A percentile compares a stretch with the other conserved stretches of the same genome.
Evolutionary conservation across 148 eudicot species (phyloP).

Genomic region (Bassia scoparia): DNA sequence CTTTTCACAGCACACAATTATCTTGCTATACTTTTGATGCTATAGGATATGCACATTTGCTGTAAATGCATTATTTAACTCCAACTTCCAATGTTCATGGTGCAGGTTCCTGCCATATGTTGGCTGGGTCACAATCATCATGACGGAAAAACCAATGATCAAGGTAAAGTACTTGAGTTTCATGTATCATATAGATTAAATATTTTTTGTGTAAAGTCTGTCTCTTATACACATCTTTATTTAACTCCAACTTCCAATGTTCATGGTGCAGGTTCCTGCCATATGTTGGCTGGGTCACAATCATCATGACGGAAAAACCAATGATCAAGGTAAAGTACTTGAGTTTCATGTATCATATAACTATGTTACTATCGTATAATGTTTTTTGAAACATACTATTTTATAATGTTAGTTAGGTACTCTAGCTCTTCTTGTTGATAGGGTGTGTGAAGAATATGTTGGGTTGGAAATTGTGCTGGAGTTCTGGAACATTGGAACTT

Average conservation of each 20-base stretch:
- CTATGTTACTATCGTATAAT: too few species aligned
- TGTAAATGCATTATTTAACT: too few species aligned
- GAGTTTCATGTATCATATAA: constrained; percentile 24
- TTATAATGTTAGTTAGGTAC: background rate
- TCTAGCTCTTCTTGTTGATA: background rate
- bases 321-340: constrained; percentile 52
- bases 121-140: constrained; percentile 68
- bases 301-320: constrained; percentile 62
- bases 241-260: background rate
- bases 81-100: background rate
- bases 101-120: constrained; percentile 62
- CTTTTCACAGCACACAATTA: background rate
- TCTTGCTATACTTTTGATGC: background rate
- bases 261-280: constrained; percentile 52
- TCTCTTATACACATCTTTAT: too few species aligned
- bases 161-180: constrained; percentile 51
- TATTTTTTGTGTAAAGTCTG: too few species aligned
- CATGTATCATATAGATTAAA: too few species aligned
- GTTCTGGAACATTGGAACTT: background rate
- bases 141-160: constrained; percentile 55
- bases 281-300: constrained; percentile 62
- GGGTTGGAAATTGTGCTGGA: background rate
- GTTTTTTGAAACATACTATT: too few species aligned
- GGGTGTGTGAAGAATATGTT: background rate
- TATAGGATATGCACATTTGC: background rate